phyloP scores from a whole-genome alignment of 345 rosid genomes.

The Kernera saxatilis region DNA sequence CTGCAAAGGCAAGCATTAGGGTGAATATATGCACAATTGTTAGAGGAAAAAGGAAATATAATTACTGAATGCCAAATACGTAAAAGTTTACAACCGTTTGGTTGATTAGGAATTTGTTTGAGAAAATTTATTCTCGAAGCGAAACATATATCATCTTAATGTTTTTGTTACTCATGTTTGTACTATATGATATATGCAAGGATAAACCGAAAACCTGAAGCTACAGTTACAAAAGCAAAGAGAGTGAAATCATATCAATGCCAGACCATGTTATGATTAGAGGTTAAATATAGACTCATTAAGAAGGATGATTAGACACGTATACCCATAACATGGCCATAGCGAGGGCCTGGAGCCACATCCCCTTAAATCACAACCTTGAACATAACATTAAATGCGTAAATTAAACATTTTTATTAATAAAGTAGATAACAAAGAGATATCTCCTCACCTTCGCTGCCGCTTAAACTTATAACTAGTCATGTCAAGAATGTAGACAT shows the following conservation, averaged over 20 bases:
- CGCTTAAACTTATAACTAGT: slow-evolving; percentile 55
- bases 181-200: neutral
- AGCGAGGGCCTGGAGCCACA: slow-evolving; percentile 76
- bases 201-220: neutral
- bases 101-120: neutral
- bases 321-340: slow-evolving; percentile 88
- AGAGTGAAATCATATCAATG: no score
- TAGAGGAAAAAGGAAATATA: neutral
- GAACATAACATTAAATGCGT: slow-evolving; percentile 9
- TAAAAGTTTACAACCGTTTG: no score
- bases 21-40: no score
- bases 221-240: neutral
- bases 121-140: neutral
- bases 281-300: no score
- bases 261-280: no score
- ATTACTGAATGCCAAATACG: neutral
- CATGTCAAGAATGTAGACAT: slow-evolving; percentile 71
- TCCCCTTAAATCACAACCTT: slow-evolving; percentile 73
- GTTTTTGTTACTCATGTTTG: neutral
- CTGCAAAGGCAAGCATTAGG: slow-evolving; percentile 35
- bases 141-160: neutral
- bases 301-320: no score
- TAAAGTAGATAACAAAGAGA: neutral
- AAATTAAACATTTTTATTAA: neutral
- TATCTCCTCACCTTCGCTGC: slow-evolving; percentile 61